Evolutionary conservation across 305 asterid genomes (phyloP).

Genomic region (Striga hermonthica): DNA sequence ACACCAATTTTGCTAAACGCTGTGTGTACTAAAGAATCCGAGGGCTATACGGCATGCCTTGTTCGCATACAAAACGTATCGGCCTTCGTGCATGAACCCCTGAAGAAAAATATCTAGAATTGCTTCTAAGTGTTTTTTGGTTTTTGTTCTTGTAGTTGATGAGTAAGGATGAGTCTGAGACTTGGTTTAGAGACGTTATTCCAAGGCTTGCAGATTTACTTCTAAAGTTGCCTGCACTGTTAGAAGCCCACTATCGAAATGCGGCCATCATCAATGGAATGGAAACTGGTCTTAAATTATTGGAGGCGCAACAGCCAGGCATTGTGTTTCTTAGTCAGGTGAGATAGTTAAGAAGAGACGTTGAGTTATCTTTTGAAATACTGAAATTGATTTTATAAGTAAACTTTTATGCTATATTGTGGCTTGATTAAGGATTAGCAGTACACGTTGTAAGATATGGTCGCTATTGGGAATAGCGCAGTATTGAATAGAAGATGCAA

Average conservation of each 20-base stretch:
- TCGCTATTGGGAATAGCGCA: no score
- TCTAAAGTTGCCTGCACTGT: conserved; percentile 55
- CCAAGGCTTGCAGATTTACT: conserved; percentile 68
- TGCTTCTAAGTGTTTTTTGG: conserved; percentile 3
- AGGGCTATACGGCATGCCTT: no score
- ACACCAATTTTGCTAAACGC: no score
- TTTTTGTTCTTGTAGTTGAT: conserved; percentile 48
- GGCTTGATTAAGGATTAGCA: no score
- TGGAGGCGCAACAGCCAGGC: conserved; percentile 66
- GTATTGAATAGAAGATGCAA: no score
- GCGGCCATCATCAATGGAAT: conserved; percentile 37
- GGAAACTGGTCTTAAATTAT: conserved; percentile 57
- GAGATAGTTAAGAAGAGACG: background rate
- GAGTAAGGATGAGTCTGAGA: conserved; percentile 47
- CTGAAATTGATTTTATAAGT: no score
- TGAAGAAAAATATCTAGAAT: background rate
- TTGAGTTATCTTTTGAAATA: no score
- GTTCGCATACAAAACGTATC: no score
- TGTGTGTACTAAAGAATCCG: no score
- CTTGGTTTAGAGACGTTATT: conserved; percentile 63
- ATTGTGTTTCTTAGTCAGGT: conserved; percentile 78
- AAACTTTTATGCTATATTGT: no score
- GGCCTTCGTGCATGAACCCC: background rate
- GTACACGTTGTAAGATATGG: no score
- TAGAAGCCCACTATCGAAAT: conserved; percentile 65